phyloP scores from a whole-genome alignment of 345 rosid species.

The Pseudoturritis turrita region DNA sequence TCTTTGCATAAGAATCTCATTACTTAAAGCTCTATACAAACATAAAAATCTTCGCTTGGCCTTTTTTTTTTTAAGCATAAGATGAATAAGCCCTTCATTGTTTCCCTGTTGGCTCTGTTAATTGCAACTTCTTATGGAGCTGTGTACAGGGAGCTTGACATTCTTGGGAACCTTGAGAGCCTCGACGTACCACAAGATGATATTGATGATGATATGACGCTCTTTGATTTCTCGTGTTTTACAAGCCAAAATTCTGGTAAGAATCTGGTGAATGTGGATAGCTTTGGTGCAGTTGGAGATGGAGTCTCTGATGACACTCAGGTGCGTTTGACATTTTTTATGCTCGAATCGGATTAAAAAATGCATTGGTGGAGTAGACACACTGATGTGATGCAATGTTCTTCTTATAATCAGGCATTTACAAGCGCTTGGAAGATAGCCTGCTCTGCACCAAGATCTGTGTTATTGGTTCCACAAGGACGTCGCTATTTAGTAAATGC shows the following conservation, averaged over 20 bases:
- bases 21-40: slow-evolving; percentile 40
- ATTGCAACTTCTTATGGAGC: slow-evolving; percentile 45
- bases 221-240: slow-evolving; percentile 43
- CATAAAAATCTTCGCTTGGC: slow-evolving; percentile 35
- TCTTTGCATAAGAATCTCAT: slow-evolving; percentile 16
- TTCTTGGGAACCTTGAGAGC: slow-evolving; percentile 47
- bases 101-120: slow-evolving; percentile 50
- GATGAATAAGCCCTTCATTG: slow-evolving; percentile 50
- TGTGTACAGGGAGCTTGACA: slow-evolving; percentile 38
- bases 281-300: slow-evolving; percentile 88
- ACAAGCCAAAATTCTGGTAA: slow-evolving; percentile 52
- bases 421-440: slow-evolving; percentile 70
- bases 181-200: slow-evolving; percentile 51
- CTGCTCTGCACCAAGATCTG: slow-evolving; percentile 60
- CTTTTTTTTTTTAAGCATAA: slow-evolving; percentile 22
- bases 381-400: background rate
- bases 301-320: slow-evolving; percentile 91
- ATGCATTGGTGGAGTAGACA: background rate
- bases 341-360: background rate
- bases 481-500: slow-evolving; percentile 72
- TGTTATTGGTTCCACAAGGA: slow-evolving; percentile 75
- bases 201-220: slow-evolving; percentile 43
- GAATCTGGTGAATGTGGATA: slow-evolving; percentile 87
- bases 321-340: slow-evolving; percentile 39
- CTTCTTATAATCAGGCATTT: slow-evolving; percentile 51